Evolutionary conservation across 163 green algal species (phyloP).

Genomic region (Botryococcus braunii): DNA sequence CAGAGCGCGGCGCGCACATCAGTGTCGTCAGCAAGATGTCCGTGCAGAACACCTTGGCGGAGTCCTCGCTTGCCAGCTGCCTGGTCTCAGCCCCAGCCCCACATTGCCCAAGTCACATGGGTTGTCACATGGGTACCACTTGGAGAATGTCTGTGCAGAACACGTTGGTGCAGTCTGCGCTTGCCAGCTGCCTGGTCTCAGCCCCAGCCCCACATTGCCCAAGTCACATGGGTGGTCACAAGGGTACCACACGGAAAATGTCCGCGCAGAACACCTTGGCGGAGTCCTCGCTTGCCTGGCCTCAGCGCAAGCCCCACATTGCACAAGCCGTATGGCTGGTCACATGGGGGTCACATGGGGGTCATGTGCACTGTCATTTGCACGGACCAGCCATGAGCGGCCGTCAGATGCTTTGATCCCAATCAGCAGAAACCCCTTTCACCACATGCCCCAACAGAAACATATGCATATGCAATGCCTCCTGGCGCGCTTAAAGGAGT

Average conservation of each 20-base stretch:
- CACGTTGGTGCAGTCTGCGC: conserved; percentile 54
- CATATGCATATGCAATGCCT: too few species aligned
- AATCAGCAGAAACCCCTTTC: too few species aligned
- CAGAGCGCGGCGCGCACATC: conserved; percentile 85
- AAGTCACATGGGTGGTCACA: conserved; percentile 58
- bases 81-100: conserved; percentile 10
- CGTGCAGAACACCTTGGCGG: conserved; percentile 80
- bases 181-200: conserved; percentile 42
- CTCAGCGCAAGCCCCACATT: neutral
- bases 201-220: neutral
- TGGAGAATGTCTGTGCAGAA: conserved; percentile 91
- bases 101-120: neutral
- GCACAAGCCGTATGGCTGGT: neutral
- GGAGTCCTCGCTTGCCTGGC: conserved; percentile 39
- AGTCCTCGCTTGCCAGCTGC: conserved; percentile 49
- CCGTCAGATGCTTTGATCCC: too few species aligned
- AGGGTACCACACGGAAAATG: conserved; percentile 82
- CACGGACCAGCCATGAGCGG: too few species aligned
- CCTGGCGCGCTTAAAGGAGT: too few species aligned
- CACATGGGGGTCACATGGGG: conserved; percentile 92
- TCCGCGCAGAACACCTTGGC: conserved; percentile 88
- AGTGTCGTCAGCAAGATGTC: conserved; percentile 87
- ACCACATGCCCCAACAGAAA: too few species aligned
- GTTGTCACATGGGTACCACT: conserved; percentile 92
- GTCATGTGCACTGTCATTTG: too few species aligned